Evolutionary conservation across 352 stramenopile genomes (phyloP), one percentile per base, ranked within the genome.

Genomic region (Peronospora tabacina): DNA sequence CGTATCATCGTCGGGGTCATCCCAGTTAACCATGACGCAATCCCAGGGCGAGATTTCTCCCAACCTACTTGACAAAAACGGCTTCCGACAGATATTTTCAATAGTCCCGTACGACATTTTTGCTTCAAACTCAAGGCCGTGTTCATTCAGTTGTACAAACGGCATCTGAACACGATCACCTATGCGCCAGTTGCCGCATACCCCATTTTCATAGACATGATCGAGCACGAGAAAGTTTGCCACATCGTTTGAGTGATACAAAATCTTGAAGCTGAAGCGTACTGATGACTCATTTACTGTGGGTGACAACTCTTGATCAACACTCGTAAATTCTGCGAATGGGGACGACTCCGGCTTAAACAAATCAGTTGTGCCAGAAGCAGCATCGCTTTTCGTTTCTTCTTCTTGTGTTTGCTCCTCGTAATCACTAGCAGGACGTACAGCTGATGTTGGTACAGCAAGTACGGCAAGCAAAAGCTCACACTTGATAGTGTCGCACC

Each of bases 161-260:
- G 80, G 76, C 64, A 85, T 86, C 43, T 83, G 70, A 12, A 95
- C 69, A 5, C 75, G 68, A 44, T 94, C 77, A 9, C 78, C 78
- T 7, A 84, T 47, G n/a, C 61, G 51, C 79, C 82, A 92, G 8
- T 66, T 63, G 9, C 66, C 68, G n/a, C 67, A 74, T n/a, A 95
- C 73, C 12, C 82, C 82, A 37, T 60, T 82, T 34, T 91, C 81
- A 37, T 85, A 94, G 6, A 75, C 56, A 44, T 93, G 77, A 44
- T 91, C 75, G n/a, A 94, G 56, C 22, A 95, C 66, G 20, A 95
- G 41, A 39, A 94, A 95, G 39, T 93, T 91, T 4, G 82, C 73
- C 8, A 87, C 63, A 38, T 93, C 77, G 51, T 90, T 80, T 5
- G 82, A 79, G 34, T 90, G 82, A 33, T 83, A 87, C 20, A 72